phyloP scores from a whole-genome alignment of 352 stramenopile genomes.

The Phytophthora idaei region DNA sequence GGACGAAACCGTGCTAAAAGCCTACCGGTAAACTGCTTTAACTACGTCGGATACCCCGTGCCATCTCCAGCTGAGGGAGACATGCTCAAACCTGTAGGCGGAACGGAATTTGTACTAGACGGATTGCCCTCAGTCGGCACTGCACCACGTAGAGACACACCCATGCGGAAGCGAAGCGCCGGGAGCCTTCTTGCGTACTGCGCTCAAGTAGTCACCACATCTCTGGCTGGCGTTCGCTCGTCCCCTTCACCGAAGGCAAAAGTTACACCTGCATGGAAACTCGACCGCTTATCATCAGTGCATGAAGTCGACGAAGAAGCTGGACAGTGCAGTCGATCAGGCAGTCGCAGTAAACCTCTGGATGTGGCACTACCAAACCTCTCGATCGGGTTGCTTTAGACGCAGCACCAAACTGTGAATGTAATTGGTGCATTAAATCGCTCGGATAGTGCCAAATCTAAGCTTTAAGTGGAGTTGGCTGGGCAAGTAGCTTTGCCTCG shows the following conservation, averaged over 20 bases:
- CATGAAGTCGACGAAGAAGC: slow-evolving; percentile 29
- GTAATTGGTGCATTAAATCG: no score
- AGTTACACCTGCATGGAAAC: slow-evolving; percentile 44
- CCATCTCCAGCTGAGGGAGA: slow-evolving; percentile 10
- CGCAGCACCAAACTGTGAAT: background rate
- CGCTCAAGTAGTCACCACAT: slow-evolving; percentile 44
- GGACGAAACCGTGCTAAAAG: slow-evolving; percentile 23
- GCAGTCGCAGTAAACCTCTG: background rate
- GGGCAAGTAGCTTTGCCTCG: background rate
- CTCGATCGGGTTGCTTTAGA: slow-evolving; percentile 35
- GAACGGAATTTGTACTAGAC: slow-evolving; percentile 17
- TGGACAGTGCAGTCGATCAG: slow-evolving; percentile 14
- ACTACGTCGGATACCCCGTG: slow-evolving; percentile 14
- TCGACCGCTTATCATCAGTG: slow-evolving; percentile 16
- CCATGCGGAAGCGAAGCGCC: slow-evolving; percentile 32
- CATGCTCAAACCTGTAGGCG: slow-evolving; percentile 5
- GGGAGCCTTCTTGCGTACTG: slow-evolving; percentile 48
- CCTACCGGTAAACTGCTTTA: slow-evolving; percentile 22
- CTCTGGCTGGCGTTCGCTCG: slow-evolving; percentile 20
- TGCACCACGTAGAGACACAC: slow-evolving; percentile 10
- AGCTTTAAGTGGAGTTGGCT: slow-evolving; percentile 14
- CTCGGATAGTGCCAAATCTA: background rate
- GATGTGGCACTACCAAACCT: slow-evolving; percentile 29
- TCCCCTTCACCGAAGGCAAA: slow-evolving; percentile 33
- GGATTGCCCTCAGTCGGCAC: slow-evolving; percentile 6